A percentile compares a stretch with the other conserved stretches of the same genome.
These are phyloP conservation scores for Neurospora sp. DNA, from an alignment of 2,329 filamentous ascomycete genomes.

Conservation along the genomic window DNA sequence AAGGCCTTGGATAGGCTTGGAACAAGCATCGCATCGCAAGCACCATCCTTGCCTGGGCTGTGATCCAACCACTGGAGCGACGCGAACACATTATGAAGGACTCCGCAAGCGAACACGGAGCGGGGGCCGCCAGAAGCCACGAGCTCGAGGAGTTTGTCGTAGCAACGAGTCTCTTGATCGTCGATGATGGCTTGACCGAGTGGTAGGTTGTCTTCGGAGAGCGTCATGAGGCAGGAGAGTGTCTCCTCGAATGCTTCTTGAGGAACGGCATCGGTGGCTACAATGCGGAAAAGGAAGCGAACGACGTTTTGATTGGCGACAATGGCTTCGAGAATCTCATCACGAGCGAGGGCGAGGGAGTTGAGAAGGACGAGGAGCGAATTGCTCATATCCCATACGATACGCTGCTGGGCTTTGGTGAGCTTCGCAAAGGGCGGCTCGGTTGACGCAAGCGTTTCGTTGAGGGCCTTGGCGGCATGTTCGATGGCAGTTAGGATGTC, in stretches of 20 bases:
- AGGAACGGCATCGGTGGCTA: constrained; percentile 30
- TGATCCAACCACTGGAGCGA: constrained; percentile 42
- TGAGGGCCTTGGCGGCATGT: constrained; percentile 41
- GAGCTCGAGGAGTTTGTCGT: constrained; percentile 39
- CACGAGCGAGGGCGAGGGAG: constrained; percentile 46
- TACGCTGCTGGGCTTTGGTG: constrained; percentile 41
- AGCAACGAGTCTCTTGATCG: constrained; percentile 35
- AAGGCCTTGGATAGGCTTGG: constrained; percentile 32
- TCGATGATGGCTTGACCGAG: constrained; percentile 43
- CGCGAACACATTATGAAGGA: constrained; percentile 53
- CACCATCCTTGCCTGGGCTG: constrained; percentile 35
- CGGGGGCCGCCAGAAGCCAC: constrained; percentile 36
- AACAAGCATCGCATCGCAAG: constrained; percentile 41
- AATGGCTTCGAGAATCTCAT: constrained; percentile 49
- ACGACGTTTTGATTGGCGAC: constrained; percentile 37
- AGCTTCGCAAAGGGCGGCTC: constrained; percentile 35
- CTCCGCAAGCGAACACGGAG: constrained; percentile 47
- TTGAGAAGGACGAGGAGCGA: constrained; percentile 43
- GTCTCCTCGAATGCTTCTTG: constrained; percentile 36
- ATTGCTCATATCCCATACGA: constrained; percentile 43
- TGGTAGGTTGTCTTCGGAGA: constrained; percentile 49
- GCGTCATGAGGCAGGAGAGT: constrained; percentile 44
- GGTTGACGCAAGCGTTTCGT: constrained; percentile 30
- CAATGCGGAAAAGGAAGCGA: constrained; percentile 44
- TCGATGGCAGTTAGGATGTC: constrained; percentile 52